Evolutionary conservation across 202 grass and related monocot species (phyloP), one percentile per base, ranked within the genome.

Genomic region (Hordeum pubiflorum): DNA sequence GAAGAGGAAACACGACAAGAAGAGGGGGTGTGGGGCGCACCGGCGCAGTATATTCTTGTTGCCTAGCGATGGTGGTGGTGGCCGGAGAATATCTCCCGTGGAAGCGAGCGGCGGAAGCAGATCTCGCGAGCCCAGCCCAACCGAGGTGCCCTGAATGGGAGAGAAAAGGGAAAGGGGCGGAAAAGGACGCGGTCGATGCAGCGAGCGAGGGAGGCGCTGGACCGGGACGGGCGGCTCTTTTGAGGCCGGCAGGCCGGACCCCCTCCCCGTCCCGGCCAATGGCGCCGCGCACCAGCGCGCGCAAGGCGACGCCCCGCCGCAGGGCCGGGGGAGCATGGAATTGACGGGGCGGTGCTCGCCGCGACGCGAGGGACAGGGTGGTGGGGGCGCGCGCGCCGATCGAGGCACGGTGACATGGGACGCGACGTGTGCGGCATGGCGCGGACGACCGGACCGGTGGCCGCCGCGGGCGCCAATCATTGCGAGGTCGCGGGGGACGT

Each of bases 21-120:
- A 23, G 24, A 13, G 38, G 14, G 66, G 4, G 46, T 81, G 11
- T 71, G 72, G 38, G 72, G 43, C 26, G 87, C 7, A 41, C 58
- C 14, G 80, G 85, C 5, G 60, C 73, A 15, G 82, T 82, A 81
- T 81, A 89, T 89, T 83, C 86, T 92, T 86, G 83, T 88, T 89
- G 86, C 78, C 75, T 92, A 84, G 90, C 72, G 52, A 46, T 71
- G 86, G 72, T 75, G 69, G 36, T 77, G 79, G 62, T 83, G 62
- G 75, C 63, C 55, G 61, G 70, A 67, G 89, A 86, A 88, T 83
- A 69, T 88, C 81, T 79, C 38, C 7, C 9, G 80, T 80, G 75
- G 76, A 88, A 88, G 75, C 69, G 65, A 39, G 66, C 38, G 22
- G 23, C 0, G 12, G 21, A 27, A 80, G 65, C 83, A 83, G 82